phyloP scores from a whole-genome alignment of 2,329 filamentous ascomycete genomes.

The Dothidotthia symphoricarpi region DNA sequence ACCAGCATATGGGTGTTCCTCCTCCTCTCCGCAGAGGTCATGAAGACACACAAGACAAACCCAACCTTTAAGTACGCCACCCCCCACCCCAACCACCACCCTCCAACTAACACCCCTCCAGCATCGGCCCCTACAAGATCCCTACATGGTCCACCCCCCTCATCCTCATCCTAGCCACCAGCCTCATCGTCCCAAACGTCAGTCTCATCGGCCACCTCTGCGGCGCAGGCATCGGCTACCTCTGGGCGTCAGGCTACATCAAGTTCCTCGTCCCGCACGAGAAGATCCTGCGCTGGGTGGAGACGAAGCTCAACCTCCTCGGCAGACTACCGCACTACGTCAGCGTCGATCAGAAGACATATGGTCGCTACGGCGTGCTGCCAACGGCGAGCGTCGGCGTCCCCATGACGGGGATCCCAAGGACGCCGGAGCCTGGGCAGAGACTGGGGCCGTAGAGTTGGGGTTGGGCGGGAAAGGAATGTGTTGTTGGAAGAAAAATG shows the following conservation, averaged over 20 bases:
- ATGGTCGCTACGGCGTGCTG: constrained; percentile 85
- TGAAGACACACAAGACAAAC: constrained; percentile 79
- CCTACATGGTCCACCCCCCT: constrained; percentile 91
- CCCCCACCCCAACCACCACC: constrained; percentile 34
- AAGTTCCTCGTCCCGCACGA: constrained; percentile 89
- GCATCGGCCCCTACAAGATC: constrained; percentile 64
- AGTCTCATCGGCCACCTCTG: constrained; percentile 85
- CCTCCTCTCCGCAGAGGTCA: constrained; percentile 77
- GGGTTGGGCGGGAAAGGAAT: neutral
- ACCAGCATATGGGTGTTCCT: constrained; percentile 88
- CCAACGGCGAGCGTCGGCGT: constrained; percentile 47
- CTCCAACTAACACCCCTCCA: constrained; percentile 26
- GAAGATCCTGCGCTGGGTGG: constrained; percentile 81
- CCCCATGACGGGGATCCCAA: constrained; percentile 20
- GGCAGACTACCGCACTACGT: constrained; percentile 86
- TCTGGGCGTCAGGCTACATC: constrained; percentile 84
- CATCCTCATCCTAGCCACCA: constrained; percentile 70
- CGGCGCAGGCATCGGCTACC: constrained; percentile 79
- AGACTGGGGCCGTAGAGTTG: constrained; percentile 26
- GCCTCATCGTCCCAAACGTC: constrained; percentile 74
- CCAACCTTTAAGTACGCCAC: constrained; percentile 64
- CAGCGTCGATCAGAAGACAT: constrained; percentile 93
- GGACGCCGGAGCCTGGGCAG: constrained; percentile 34
- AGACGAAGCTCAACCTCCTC: constrained; percentile 81
- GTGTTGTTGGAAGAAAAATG: constrained; percentile 5